Evolutionary conservation across 495 filamentous ascomycete species (phyloP).

Genomic region (Tuber indicum): DNA sequence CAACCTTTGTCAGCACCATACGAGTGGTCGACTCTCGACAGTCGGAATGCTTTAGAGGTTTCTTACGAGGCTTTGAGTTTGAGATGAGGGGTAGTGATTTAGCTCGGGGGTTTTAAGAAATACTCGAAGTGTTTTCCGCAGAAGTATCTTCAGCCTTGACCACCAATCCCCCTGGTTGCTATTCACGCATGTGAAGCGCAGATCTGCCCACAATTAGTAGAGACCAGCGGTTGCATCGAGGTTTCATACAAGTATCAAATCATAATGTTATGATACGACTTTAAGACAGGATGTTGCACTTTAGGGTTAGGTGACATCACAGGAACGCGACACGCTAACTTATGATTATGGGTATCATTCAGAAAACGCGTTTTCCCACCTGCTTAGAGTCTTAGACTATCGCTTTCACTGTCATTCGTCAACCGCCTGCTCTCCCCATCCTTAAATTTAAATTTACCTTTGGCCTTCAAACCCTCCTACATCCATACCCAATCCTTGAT

Average conservation of each 20-base stretch:
- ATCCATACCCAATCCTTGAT: neutral
- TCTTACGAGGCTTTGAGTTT: neutral
- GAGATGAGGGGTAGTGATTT: neutral
- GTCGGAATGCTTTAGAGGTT: neutral
- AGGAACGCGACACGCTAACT: neutral
- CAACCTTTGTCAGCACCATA: neutral
- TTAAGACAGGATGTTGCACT: neutral
- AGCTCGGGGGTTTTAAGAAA: neutral
- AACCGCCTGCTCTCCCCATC: neutral
- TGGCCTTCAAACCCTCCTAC: neutral
- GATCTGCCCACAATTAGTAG: neutral
- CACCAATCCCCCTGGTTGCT: neutral
- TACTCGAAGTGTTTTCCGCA: neutral
- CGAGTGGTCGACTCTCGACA: neutral
- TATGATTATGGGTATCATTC: neutral
- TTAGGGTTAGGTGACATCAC: neutral
- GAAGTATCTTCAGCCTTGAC: neutral
- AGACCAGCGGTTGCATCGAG: neutral
- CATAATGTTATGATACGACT: neutral
- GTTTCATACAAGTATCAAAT: no score
- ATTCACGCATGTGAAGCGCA: neutral
- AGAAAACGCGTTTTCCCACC: constrained; percentile 6
- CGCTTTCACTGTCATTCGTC: neutral
- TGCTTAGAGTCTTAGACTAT: neutral
- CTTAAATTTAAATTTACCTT: no score